Evolutionary conservation across 305 asterid genomes (phyloP), one percentile per base, ranked within the genome.

Genomic region (Petunia hybrid): DNA sequence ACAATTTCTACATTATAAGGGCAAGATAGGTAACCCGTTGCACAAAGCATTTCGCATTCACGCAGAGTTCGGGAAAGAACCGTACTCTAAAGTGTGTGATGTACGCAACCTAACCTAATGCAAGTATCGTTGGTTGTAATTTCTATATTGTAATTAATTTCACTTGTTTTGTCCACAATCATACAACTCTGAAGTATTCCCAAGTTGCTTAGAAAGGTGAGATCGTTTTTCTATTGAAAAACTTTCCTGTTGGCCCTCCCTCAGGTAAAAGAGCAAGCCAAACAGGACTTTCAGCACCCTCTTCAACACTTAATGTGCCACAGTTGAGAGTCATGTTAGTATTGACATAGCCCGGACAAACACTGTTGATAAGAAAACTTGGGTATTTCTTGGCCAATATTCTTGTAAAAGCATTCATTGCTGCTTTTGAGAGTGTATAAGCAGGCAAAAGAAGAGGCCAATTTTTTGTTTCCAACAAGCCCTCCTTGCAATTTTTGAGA

Each of bases 301-400:
- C 86, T 80, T 77, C 83, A 5, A 61, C 84, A 1, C 63, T 63
- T 3, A 83, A 57, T 39, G 0, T 14, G 35, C 86, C 86, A 9
- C 0, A 3, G 51, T 83, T 63, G 56, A 4, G 36, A 69, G 39
- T 81, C 56, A 83, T 2, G 46, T 83, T 82, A 77, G 86, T 83
- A 61, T 83, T 83, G 14, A 79, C 88, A 78, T 55, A 83, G 22
- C 86, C 88, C 8, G 88, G 86, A 61, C 85, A 85, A 4, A 83
- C 77, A 65, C 83, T 77, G 55, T 81, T 85, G n/a, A 83, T 48
- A 71, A 64, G 66, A 31, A 83, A 38, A n/a, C 8, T 74, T 0
- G 83, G 67, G 10, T 77, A 83, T 42, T 81, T 85, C 5, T 73
- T 65, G 14, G 85, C 88, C 41, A 80, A 2, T 14, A 85, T 73